Base-by-base conservation (phyloP, 2,329 filamentous ascomycete species). In the Fusarium metavorans region DNA sequence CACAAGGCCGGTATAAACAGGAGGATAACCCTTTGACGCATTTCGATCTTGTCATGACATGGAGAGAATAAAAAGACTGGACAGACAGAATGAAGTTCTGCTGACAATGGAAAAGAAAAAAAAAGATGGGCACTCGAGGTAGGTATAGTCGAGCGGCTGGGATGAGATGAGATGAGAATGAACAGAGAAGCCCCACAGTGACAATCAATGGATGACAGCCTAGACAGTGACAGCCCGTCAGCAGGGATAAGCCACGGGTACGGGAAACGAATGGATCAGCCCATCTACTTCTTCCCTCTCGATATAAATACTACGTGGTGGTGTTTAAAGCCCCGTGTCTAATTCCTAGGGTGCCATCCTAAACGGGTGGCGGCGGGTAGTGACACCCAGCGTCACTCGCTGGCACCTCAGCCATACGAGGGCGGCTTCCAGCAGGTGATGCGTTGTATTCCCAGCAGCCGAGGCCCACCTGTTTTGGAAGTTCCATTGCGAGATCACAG, bases 1-100 rank as follows among this genome's bases (percentile, higher is more conserved):
- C 70, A 77, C 18, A 74, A 34, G 27, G 68, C 58, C 13, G 76
- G 70, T 8, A 77, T 52, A 16, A 73, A 60, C 39, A 77, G 43
- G 39, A 77, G 59, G 23, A 78, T 57, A 43, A 71, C 35, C 59
- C 41, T 73, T 61, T 64, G 76, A 75, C 75, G 71, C 75, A 77
- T 77, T 62, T 20, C 59, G 65, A n/a, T 9, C 30, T 66, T 20
- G 6, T 52, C 48, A 61, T 70, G 27, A 54, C 37, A 58, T 16
- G 13, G 14, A 34, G 37, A 23, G 30, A 43, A n/a, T n/a, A 39
- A n/a, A 32, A n/a, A 37, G n/a, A 48, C 18, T 16, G 4, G 25
- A n/a, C n/a, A 39, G 30, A 63, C 52, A 48, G 57, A 45, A 37
- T 30, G 10, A 32, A 11, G 16, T 52, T 52, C 48, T 52, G 48